These are phyloP conservation scores for Silybum marianum DNA, from an alignment of 129 eudicot genomes.

Conservation along the genomic window DNA sequence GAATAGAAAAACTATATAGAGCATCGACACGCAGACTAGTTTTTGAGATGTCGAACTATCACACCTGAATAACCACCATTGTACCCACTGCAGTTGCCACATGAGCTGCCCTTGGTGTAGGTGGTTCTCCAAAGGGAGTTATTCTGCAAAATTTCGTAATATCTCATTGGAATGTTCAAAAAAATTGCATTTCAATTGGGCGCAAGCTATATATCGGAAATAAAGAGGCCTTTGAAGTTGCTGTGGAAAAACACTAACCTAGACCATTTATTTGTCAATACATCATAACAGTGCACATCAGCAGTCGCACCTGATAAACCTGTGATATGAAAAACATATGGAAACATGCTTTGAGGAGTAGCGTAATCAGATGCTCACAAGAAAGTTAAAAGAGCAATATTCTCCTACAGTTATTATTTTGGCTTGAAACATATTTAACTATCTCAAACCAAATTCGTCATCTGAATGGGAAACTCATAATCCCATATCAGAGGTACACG, in stretches of 20 bases:
- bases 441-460: not conserved
- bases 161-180: conserved; percentile 5
- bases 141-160: conserved; percentile 53
- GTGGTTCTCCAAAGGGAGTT: conserved; percentile 95
- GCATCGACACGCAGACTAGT: not conserved
- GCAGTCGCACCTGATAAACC: conserved; percentile 99
- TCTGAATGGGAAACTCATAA: conserved; percentile 5
- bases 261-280: conserved; percentile 92
- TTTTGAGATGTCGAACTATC: conserved; percentile 14
- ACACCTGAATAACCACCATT: conserved; percentile 98
- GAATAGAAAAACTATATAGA: not conserved
- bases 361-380: conserved; percentile 20
- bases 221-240: not conserved
- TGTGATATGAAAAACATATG: conserved; percentile 40
- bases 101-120: conserved; percentile 99
- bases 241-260: conserved; percentile 49
- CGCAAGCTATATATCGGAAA: not conserved
- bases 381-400: conserved; percentile 8
- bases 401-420: conserved; percentile 5
- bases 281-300: conserved; percentile 96
- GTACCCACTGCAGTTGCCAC: conserved; percentile 99
- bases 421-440: not conserved
- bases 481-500: not conserved
- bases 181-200: not conserved
- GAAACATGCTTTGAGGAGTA: conserved; percentile 23